phyloP scores from a whole-genome alignment of 2,329 filamentous ascomycete genomes.

The Nannizziopsis barbatae region DNA sequence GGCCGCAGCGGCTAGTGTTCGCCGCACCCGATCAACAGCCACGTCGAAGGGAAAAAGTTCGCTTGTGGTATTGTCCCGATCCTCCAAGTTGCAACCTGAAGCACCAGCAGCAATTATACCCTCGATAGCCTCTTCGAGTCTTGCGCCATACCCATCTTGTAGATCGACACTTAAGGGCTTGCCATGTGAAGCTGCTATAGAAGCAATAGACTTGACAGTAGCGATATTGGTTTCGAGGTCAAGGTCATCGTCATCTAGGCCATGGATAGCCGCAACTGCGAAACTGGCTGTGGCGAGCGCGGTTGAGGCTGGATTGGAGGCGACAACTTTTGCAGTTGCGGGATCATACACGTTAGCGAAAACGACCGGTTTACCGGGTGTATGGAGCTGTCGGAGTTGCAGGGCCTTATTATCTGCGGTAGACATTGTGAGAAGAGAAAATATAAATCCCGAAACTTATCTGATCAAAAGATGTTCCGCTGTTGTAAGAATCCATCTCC shows the following conservation, averaged over 20 bases:
- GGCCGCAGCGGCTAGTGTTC: slow-evolving; percentile 18
- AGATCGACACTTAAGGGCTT: slow-evolving; percentile 48
- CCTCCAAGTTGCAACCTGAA: slow-evolving; percentile 51
- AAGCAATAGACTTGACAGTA: slow-evolving; percentile 37
- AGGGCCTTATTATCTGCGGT: slow-evolving; percentile 12
- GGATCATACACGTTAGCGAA: slow-evolving; percentile 48
- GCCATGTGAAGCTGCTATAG: slow-evolving; percentile 30
- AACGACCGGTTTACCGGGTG: slow-evolving; percentile 41
- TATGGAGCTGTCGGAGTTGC: slow-evolving; percentile 34
- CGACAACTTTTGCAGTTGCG: slow-evolving; percentile 37
- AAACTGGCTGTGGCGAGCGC: slow-evolving; percentile 44
- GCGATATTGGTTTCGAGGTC: slow-evolving; percentile 43
- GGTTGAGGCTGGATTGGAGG: slow-evolving; percentile 25
- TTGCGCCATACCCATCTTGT: slow-evolving; percentile 49
- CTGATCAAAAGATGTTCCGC: too few relatives aligned
- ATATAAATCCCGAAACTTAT: too few relatives aligned
- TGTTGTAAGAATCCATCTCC: too few relatives aligned
- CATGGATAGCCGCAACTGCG: slow-evolving; percentile 40
- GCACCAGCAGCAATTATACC: slow-evolving; percentile 42
- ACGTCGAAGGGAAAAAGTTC: slow-evolving; percentile 34
- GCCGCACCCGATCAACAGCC: slow-evolving; percentile 40
- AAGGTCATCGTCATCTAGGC: slow-evolving; percentile 40
- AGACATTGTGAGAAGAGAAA: slow-evolving; percentile 4
- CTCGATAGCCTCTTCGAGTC: slow-evolving; percentile 37
- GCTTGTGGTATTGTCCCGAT: slow-evolving; percentile 33